Evolutionary conservation across 768 basidiomycete genomes (phyloP), one percentile per base, ranked within the genome.

Genomic region (Lepiota brunneoincarnata): DNA sequence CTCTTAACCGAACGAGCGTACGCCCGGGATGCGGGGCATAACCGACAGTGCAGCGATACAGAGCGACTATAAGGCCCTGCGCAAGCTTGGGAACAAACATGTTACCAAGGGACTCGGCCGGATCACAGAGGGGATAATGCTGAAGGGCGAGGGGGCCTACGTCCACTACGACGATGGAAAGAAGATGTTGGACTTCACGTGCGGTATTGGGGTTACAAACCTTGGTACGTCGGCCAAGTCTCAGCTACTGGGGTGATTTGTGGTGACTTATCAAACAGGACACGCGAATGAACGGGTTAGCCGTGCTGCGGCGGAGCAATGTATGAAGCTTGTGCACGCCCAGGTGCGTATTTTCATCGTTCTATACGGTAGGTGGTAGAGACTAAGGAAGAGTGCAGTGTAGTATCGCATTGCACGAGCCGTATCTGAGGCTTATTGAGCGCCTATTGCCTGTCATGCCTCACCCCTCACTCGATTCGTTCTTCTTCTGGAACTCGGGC

Each of bases 401-500:
- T 69, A 90, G 89, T 73, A 92, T 97, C 62, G 89, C 86, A 4
- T 89, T 91, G 75, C 86, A 91, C 61, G 83, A 80, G 58, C 91
- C 93, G 0, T 93, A 96, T 70, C 79, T 97, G 17, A 78, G 84
- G 46, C 88, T 98, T 61, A 88, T 98, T 63, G 82, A 96, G 67
- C 81, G 80, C 51, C 79, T 98, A 6, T 72, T 96, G 11, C 91
- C 93, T 0, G 72, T 89, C 55, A 94, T 98, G 93, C 95, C 95
- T 2, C 74, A 95, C 70, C 79, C 85, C 0, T 94, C 93, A 1
- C 78, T 98, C 28, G 89, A 96, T 67, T 91, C 91, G 21, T 98
- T 98, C 79, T 97, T 94, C 81, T 92, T 97, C 72, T 92, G 90
- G 89, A 98, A 92, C 74, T 95, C 93, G 2, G 96, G 96, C 2